A percentile compares a stretch with the other conserved stretches of the same genome.
These are phyloP conservation scores for Saccharomycopsis sp. DNA, from an alignment of 805 yeast species.

Conservation along the genomic window DNA sequence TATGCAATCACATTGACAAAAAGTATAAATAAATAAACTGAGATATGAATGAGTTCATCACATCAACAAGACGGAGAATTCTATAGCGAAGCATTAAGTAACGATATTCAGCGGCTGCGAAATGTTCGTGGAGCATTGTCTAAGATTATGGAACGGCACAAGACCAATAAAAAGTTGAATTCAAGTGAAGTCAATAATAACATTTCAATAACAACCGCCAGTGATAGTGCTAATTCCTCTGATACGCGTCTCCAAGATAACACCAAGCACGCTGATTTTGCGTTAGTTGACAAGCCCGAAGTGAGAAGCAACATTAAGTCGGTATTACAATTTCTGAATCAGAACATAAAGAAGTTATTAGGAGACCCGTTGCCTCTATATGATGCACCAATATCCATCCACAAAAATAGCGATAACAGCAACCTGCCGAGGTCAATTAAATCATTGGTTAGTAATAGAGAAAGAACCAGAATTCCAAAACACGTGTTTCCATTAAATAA, in stretches of 20 bases:
- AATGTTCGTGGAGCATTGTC: slow-evolving; percentile 2
- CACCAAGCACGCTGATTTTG: not conserved
- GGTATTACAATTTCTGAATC: not conserved
- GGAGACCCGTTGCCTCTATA: slow-evolving; percentile 16
- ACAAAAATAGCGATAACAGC: no score
- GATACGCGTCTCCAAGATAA: not conserved
- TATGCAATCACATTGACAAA: no score
- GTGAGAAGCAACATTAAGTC: not conserved
- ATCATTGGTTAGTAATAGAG: no score
- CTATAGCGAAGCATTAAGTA: not conserved
- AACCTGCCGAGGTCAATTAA: no score
- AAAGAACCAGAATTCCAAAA: no score
- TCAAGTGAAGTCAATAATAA: not conserved
- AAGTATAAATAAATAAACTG: no score
- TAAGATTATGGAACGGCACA: slow-evolving; percentile 9
- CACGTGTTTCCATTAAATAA: no score
- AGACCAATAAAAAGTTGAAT: not conserved
- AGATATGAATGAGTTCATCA: slow-evolving; percentile 1
- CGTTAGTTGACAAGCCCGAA: not conserved
- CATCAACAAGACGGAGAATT: not conserved
- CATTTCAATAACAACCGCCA: not conserved
- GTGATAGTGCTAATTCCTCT: not conserved
- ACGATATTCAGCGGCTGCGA: slow-evolving; percentile 10
- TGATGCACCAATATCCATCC: no score
- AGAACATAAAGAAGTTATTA: not conserved